phyloP scores from a whole-genome alignment of 371 early-diverging fungal species.

The Circinella minor region DNA sequence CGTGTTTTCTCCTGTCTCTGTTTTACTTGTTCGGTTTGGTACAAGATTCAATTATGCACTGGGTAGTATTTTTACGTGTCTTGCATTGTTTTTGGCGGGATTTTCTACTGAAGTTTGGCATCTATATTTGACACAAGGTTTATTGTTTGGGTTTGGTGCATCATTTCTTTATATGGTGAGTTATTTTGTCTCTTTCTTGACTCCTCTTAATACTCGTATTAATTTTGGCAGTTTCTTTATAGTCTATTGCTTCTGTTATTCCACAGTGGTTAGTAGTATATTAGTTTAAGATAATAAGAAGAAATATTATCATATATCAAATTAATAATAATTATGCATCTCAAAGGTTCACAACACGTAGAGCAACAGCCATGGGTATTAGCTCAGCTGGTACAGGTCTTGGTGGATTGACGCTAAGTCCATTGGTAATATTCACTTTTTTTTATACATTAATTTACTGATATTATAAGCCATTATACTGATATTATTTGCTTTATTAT shows the following conservation, averaged over 20 bases:
- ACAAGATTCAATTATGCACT: conserved; percentile 35
- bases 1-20: conserved; percentile 46
- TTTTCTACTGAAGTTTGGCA: conserved; percentile 59
- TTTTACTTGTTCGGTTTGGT: conserved; percentile 45
- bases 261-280: not conserved
- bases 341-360: not conserved
- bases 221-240: not conserved
- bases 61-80: conserved; percentile 50
- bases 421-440: not conserved
- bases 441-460: too few species aligned
- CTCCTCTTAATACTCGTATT: too few species aligned
- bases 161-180: conserved; percentile 43
- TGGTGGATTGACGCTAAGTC: not conserved
- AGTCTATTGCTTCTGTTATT: not conserved
- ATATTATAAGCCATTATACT: too few species aligned
- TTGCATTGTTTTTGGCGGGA: conserved; percentile 54
- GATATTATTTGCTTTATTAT: conserved; percentile 19
- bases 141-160: conserved; percentile 54
- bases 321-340: not conserved
- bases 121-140: conserved; percentile 57
- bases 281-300: not conserved
- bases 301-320: not conserved
- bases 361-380: not conserved
- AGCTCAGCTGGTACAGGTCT: not conserved
- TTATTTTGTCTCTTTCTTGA: too few species aligned